These are phyloP conservation scores for Citrus mangshanensis DNA, from an alignment of 345 rosid genomes.

Conservation along the genomic window DNA sequence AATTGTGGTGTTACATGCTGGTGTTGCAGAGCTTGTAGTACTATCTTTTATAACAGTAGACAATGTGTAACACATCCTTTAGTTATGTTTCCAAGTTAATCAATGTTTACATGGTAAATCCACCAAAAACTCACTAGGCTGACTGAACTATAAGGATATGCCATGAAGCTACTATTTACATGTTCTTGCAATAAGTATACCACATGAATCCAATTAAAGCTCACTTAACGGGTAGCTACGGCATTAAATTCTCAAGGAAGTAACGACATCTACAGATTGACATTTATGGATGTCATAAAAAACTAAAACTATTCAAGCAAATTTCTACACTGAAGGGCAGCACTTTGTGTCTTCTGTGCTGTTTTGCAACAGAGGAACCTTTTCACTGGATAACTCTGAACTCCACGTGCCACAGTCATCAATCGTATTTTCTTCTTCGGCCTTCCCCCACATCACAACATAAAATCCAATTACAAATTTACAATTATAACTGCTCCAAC, in stretches of 20 bases:
- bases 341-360: background rate
- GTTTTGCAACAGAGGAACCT: slow-evolving; percentile 6
- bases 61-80: no score
- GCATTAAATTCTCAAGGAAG: background rate
- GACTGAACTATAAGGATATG: background rate
- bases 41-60: no score
- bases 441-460: slow-evolving; percentile 18
- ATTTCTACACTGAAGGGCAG: background rate
- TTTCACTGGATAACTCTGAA: background rate
- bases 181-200: background rate
- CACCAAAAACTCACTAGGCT: background rate
- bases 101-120: background rate
- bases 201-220: background rate
- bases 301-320: background rate
- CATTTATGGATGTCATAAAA: background rate
- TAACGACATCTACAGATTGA: background rate
- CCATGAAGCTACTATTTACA: background rate
- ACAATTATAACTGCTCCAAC: slow-evolving; percentile 16
- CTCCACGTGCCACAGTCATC: background rate
- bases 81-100: no score
- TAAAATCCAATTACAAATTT: slow-evolving; percentile 13
- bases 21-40: no score
- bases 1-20: no score
- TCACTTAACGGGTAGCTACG: background rate
- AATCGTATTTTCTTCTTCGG: background rate